phyloP scores from a whole-genome alignment of 163 green algal genomes.

The Scenedesmus sp. region DNA sequence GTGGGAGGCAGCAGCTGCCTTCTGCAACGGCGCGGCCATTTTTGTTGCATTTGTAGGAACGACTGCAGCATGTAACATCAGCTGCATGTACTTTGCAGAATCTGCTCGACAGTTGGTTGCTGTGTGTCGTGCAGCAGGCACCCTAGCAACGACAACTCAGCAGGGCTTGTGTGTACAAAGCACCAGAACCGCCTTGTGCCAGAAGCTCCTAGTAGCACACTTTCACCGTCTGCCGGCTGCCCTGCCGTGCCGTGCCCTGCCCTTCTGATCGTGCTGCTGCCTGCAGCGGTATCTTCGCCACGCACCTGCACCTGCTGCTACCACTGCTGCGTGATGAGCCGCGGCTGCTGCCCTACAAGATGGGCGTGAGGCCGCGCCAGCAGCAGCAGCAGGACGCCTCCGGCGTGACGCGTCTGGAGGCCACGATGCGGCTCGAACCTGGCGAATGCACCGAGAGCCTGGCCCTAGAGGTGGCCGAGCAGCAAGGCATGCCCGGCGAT shows the following conservation, averaged over 20 bases:
- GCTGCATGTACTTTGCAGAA: too few relatives aligned
- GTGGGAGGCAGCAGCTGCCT: background rate
- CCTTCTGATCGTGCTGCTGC: background rate
- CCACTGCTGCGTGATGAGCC: background rate
- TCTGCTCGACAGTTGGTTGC: too few relatives aligned
- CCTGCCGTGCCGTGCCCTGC: background rate
- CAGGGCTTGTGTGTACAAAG: too few relatives aligned
- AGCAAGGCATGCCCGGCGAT: conserved; percentile 45
- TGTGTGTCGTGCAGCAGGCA: too few relatives aligned
- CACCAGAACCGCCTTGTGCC: background rate
- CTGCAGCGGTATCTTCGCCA: conserved; percentile 88
- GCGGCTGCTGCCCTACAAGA: conserved; percentile 16
- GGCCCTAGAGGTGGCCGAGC: conserved; percentile 71
- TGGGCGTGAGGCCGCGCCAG: background rate
- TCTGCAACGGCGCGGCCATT: background rate
- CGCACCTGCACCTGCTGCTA: conserved; percentile 92
- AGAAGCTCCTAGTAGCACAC: too few relatives aligned
- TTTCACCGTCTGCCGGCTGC: too few relatives aligned
- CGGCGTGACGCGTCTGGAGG: background rate
- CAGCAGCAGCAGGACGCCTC: background rate
- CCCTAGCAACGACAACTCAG: too few relatives aligned
- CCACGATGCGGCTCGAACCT: conserved; percentile 73
- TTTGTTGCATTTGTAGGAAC: background rate
- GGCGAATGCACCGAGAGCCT: conserved; percentile 74
- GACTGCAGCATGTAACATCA: too few relatives aligned